Conservation (phyloP, 169 alveolate genomes). For the Pseudocohnilembus persalinus region DNA sequence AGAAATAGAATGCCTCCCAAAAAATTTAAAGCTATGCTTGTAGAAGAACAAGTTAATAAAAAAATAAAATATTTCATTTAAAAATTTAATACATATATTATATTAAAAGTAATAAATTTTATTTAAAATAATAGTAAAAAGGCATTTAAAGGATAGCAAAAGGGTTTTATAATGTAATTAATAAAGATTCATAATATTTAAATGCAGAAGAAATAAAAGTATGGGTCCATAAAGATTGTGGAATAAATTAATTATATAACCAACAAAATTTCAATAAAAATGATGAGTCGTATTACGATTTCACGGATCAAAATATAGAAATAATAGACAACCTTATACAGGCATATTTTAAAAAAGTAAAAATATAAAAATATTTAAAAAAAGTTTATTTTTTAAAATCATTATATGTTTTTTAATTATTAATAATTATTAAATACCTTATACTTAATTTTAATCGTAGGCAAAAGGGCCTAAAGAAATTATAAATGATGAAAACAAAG, state of each 20-base stretch:
- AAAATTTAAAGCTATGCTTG: background rate
- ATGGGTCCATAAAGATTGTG: background rate
- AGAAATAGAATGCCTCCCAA: conserved; percentile 5
- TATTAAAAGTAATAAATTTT: no score
- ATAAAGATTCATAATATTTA: background rate
- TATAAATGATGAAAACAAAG: background rate
- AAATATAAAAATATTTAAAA: no score
- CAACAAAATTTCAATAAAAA: background rate
- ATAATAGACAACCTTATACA: background rate
- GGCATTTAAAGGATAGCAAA: background rate
- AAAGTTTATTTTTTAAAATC: no score
- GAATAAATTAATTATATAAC: no score
- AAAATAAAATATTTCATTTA: no score
- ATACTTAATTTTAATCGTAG: no score
- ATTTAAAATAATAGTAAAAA: background rate
- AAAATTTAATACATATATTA: no score
- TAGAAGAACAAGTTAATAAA: background rate
- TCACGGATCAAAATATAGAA: background rate
- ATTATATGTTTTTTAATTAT: background rate
- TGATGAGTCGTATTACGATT: background rate
- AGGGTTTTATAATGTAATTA: background rate
- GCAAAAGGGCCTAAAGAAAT: background rate
- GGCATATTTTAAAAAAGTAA: background rate
- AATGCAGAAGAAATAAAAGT: background rate
- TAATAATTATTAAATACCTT: no score